Percentiles rank a stretch among this genome's conserved stretches.
These are phyloP conservation scores for Osmanthus fragrans DNA, from an alignment of 257 asterid species.

Conservation along the genomic window DNA sequence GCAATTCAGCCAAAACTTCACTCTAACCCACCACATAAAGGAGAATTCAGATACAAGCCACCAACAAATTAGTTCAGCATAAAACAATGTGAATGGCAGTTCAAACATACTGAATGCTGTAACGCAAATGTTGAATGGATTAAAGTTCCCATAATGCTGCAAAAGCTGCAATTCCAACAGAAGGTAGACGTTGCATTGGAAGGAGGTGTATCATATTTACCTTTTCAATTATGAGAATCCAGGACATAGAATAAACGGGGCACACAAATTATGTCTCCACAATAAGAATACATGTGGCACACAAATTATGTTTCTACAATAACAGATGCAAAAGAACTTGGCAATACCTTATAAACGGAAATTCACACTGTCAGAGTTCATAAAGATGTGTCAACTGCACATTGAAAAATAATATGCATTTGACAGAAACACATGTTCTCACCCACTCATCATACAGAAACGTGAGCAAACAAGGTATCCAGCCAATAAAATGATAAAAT, in stretches of 20 bases:
- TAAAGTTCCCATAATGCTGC: background rate
- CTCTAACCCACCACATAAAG: background rate
- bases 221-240: background rate
- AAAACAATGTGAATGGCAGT: background rate
- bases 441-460: background rate
- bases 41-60: background rate
- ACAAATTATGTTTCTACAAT: background rate
- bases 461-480: background rate
- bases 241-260: background rate
- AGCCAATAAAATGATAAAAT: background rate
- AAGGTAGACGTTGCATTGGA: background rate
- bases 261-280: background rate
- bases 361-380: background rate
- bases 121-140: background rate
- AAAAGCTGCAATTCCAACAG: background rate
- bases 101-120: background rate
- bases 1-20: background rate
- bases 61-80: background rate
- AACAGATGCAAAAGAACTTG: background rate
- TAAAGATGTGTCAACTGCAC: background rate
- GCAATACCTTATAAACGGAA: background rate
- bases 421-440: background rate
- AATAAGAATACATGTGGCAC: too few relatives aligned
- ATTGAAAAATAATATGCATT: background rate
- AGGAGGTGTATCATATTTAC: background rate